Conservation (phyloP, 2,329 filamentous ascomycete genomes). For the Calonectria honghensis region DNA sequence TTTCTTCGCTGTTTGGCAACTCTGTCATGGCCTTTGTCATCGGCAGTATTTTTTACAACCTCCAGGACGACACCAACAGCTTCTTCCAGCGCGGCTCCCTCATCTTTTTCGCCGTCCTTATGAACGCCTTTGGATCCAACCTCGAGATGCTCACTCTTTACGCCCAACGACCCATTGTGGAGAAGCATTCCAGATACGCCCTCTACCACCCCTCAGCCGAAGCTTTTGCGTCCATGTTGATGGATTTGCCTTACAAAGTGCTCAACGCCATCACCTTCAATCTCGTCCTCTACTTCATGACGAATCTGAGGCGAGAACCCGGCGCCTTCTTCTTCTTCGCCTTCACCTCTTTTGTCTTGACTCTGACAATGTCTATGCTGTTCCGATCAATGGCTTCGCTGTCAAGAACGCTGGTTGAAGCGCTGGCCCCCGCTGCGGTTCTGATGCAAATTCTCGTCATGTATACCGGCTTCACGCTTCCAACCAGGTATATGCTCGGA, state of each 20-base stretch:
- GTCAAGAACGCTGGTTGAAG: constrained; percentile 1
- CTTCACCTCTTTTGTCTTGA: constrained; percentile 68
- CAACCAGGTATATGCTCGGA: constrained; percentile 68
- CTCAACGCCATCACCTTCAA: constrained; percentile 62
- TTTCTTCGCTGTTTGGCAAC: constrained; percentile 65
- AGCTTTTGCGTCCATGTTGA: constrained; percentile 58
- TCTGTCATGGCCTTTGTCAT: constrained; percentile 71
- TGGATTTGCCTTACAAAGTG: constrained; percentile 65
- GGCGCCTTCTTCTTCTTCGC: constrained; percentile 67
- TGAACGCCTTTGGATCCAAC: constrained; percentile 67
- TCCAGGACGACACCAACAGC: constrained; percentile 63
- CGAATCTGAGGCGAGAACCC: constrained; percentile 63
- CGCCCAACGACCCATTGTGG: constrained; percentile 58
- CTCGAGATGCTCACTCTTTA: constrained; percentile 60
- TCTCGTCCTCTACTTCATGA: constrained; percentile 69
- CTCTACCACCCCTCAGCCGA: constrained; percentile 59
- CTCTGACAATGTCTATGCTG: constrained; percentile 76
- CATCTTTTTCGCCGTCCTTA: constrained; percentile 71
- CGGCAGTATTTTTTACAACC: constrained; percentile 70
- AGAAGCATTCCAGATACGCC: constrained; percentile 60
- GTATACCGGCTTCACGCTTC: constrained; percentile 70
- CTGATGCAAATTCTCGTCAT: constrained; percentile 51
- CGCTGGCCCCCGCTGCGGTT: constrained; percentile 60
- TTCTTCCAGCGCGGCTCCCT: constrained; percentile 69
- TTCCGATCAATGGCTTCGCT: constrained; percentile 67